Evolutionary conservation across 495 filamentous ascomycete genomes (phyloP).

Genomic region (Ramalina intermedia): DNA sequence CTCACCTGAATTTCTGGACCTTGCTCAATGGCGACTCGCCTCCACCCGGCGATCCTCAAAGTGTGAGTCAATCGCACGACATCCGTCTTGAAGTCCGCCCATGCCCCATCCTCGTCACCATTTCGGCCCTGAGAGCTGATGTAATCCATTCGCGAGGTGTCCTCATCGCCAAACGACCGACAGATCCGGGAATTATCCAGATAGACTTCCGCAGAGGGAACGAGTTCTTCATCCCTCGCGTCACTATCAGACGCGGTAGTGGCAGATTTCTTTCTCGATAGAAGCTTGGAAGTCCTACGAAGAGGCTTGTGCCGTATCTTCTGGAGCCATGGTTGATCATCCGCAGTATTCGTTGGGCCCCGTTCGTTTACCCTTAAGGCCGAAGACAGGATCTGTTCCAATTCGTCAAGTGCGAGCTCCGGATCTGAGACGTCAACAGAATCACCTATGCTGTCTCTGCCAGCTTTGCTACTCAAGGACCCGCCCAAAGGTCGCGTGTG

Average conservation of each 20-base stretch:
- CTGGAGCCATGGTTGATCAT: conserved; percentile 20
- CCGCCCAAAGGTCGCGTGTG: conserved; percentile 18
- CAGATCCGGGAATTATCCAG: conserved; percentile 84
- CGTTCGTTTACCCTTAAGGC: conserved; percentile 20
- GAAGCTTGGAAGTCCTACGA: conserved; percentile 26
- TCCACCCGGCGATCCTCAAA: conserved; percentile 77
- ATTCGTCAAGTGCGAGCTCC: conserved; percentile 46
- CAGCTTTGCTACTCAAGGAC: conserved; percentile 16
- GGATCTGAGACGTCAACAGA: conserved; percentile 36
- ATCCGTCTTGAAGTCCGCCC: conserved; percentile 75
- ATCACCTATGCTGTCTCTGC: conserved; percentile 10
- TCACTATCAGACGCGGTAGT: conserved; percentile 51
- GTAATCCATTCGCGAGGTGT: conserved; percentile 26
- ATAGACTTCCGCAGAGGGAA: conserved; percentile 62
- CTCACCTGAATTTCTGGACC: conserved; percentile 59
- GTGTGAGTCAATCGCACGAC: conserved; percentile 84
- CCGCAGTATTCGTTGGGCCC: conserved; percentile 17
- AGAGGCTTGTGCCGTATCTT: conserved; percentile 21
- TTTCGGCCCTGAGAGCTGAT: conserved; percentile 24
- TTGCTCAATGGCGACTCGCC: conserved; percentile 59
- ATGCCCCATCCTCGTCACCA: conserved; percentile 55
- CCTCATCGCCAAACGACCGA: conserved; percentile 50
- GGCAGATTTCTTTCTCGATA: conserved; percentile 19
- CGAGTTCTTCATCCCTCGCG: conserved; percentile 12
- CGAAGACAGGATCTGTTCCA: conserved; percentile 53